These are phyloP conservation scores for Trypanosoma mega DNA, from an alignment of 208 protist species.

Conservation along the genomic window DNA sequence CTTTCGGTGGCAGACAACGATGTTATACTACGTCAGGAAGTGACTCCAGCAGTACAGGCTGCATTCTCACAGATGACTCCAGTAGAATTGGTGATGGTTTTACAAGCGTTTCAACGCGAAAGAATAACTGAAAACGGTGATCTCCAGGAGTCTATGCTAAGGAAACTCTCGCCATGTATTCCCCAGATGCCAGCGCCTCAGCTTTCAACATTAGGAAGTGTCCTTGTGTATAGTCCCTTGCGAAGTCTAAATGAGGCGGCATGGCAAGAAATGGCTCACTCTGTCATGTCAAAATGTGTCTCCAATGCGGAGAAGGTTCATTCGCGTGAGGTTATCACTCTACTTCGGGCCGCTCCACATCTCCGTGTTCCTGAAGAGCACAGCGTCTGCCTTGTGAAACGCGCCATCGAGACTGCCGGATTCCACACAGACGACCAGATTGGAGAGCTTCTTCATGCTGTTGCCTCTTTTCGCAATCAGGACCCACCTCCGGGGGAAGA, in stretches of 20 bases:
- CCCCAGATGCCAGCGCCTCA: conserved; percentile 64
- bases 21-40: conserved; percentile 39
- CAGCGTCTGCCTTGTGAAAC: conserved; percentile 42
- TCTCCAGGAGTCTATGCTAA: conserved; percentile 49
- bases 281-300: conserved; percentile 37
- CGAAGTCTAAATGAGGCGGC: conserved; percentile 30
- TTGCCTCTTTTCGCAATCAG: conserved; percentile 26
- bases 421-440: conserved; percentile 79
- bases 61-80: conserved; percentile 61
- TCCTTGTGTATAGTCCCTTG: conserved; percentile 37
- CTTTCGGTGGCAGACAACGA: conserved; percentile 35
- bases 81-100: conserved; percentile 83
- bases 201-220: conserved; percentile 67
- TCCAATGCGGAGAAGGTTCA: conserved; percentile 54
- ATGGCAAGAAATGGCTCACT: conserved; percentile 40
- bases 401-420: conserved; percentile 45
- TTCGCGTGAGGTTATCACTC: conserved; percentile 66
- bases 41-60: conserved; percentile 48
- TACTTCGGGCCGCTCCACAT: conserved; percentile 39
- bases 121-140: conserved; percentile 32
- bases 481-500: conserved; percentile 25
- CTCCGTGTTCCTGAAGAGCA: conserved; percentile 42
- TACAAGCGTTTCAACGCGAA: conserved; percentile 71
- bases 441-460: conserved; percentile 38
- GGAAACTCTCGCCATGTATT: conserved; percentile 50